Evolutionary conservation across 2,329 filamentous ascomycete species (phyloP).

Genomic region (Scolecobasidium constrictum): DNA sequence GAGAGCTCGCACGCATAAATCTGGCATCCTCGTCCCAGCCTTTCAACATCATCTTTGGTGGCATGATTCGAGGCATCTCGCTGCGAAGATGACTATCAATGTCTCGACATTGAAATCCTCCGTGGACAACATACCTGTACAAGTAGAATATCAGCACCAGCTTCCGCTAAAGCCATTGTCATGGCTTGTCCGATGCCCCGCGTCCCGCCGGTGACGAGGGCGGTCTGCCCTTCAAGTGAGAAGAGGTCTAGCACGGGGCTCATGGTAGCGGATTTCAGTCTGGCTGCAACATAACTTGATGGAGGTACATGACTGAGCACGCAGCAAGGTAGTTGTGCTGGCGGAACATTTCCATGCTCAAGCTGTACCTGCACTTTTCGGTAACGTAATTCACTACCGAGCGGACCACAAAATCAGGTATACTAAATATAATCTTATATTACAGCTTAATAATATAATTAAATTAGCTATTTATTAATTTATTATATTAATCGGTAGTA

Average conservation of each 20-base stretch:
- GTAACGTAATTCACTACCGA: no score
- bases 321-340: constrained; percentile 64
- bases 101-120: background rate
- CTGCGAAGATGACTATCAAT: constrained; percentile 22
- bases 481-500: no score
- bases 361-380: no score
- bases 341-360: constrained; percentile 38
- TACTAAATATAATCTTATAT: no score
- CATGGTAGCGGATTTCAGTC: constrained; percentile 27
- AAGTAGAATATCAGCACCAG: constrained; percentile 39
- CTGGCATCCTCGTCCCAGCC: constrained; percentile 52
- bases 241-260: constrained; percentile 32
- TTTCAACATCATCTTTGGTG: constrained; percentile 52
- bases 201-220: constrained; percentile 39
- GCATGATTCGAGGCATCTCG: constrained; percentile 42
- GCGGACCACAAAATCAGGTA: no score
- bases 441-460: no score
- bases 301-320: constrained; percentile 65
- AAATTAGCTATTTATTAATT: no score
- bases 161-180: constrained; percentile 39
- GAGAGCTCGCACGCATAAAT: constrained; percentile 64
- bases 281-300: constrained; percentile 47
- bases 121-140: constrained; percentile 28
- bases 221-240: constrained; percentile 38
- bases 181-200: constrained; percentile 40